Evolutionary conservation across 495 filamentous ascomycete species (phyloP).

Genomic region (Zalerion maritima): DNA sequence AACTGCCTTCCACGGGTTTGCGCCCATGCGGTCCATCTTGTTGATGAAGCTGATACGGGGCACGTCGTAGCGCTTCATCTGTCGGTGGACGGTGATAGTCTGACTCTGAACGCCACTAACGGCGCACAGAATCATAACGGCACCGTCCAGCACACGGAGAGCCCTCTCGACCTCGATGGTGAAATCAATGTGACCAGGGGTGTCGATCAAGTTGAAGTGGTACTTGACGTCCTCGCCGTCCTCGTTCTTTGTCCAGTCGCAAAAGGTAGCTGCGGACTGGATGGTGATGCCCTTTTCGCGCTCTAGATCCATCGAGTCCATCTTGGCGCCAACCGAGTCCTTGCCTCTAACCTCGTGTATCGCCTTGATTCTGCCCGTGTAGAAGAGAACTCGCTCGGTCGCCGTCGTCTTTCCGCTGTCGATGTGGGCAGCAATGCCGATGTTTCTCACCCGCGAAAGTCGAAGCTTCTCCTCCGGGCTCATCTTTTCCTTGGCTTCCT

Average conservation of each 20-base stretch:
- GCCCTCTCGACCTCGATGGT: slow-evolving; percentile 98
- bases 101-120: slow-evolving; percentile 95
- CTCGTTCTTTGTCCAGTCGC: slow-evolving; percentile 81
- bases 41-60: slow-evolving; percentile 94
- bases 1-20: slow-evolving; percentile 94
- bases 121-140: slow-evolving; percentile 96
- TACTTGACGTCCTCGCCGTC: slow-evolving; percentile 74
- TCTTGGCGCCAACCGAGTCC: slow-evolving; percentile 94
- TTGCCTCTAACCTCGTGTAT: slow-evolving; percentile 97
- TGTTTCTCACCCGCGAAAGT: slow-evolving; percentile 73
- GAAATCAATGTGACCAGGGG: slow-evolving; percentile 97
- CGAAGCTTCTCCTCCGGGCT: slow-evolving; percentile 60
- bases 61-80: slow-evolving; percentile 97
- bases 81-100: slow-evolving; percentile 94
- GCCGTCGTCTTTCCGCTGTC: slow-evolving; percentile 97
- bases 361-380: slow-evolving; percentile 89
- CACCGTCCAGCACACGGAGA: slow-evolving; percentile 88
- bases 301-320: slow-evolving; percentile 99
- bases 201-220: slow-evolving; percentile 98
- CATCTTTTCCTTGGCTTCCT: slow-evolving; percentile 42
- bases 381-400: slow-evolving; percentile 95
- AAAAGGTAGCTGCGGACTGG: slow-evolving; percentile 94
- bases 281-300: slow-evolving; percentile 98
- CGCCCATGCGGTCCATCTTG: slow-evolving; percentile 99
- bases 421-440: slow-evolving; percentile 98